Conservation (phyloP, 1,139 yeast species). For the Protomyces lactucae-debilis region DNA sequence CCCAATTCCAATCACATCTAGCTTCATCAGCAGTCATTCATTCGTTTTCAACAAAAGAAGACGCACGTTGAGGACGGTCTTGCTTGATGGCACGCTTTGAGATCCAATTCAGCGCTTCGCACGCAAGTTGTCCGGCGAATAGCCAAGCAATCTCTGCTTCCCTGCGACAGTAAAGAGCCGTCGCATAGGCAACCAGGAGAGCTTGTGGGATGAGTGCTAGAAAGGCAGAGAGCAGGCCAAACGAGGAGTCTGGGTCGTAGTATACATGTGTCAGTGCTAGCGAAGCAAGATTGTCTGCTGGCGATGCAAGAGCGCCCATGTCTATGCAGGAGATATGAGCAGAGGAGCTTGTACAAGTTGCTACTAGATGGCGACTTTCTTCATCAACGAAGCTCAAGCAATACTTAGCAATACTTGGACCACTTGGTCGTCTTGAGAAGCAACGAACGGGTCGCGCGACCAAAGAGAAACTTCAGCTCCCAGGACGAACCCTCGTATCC, state of each 20-base stretch:
- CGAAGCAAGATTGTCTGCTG: conserved; percentile 8
- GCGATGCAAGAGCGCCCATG: background rate
- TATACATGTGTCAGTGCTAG: conserved; percentile 60
- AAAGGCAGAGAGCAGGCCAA: conserved; percentile 63
- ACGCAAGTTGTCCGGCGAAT: conserved; percentile 78
- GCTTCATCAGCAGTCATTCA: background rate
- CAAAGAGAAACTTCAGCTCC: too few relatives aligned
- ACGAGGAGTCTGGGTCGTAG: conserved; percentile 61
- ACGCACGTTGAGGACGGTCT: conserved; percentile 60
- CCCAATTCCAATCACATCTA: conserved; percentile 32
- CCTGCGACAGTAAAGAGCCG: conserved; percentile 76
- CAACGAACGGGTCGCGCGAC: too few relatives aligned
- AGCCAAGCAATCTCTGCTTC: conserved; percentile 80
- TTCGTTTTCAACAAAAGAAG: conserved; percentile 40
- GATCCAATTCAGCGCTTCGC: conserved; percentile 67
- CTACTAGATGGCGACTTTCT: background rate
- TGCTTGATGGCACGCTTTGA: conserved; percentile 62
- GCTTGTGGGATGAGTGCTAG: conserved; percentile 80
- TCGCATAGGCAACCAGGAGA: conserved; percentile 68
- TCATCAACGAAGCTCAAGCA: too few relatives aligned
- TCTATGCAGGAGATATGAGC: background rate
- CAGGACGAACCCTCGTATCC: background rate
- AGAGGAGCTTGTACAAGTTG: background rate
- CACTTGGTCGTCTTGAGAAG: too few relatives aligned
- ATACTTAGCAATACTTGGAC: too few relatives aligned